These are phyloP conservation scores for Fagopyrum tataricum DNA, from an alignment of 148 eudicot species.

Conservation along the genomic window DNA sequence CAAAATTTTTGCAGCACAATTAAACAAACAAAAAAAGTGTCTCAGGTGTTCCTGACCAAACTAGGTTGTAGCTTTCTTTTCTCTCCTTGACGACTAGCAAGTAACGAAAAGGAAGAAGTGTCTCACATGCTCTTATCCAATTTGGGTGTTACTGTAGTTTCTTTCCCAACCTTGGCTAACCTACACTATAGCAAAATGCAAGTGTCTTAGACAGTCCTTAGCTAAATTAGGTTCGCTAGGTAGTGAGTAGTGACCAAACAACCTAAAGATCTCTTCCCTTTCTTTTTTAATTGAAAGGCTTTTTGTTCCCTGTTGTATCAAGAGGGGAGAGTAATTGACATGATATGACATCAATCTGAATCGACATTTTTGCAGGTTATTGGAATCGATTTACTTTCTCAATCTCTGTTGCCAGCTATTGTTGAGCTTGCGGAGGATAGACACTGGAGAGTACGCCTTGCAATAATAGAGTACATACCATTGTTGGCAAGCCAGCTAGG, in stretches of 20 bases:
- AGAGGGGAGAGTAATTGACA: background rate
- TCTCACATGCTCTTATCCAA: background rate
- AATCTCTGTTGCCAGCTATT: slow-evolving; percentile 91
- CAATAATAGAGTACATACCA: slow-evolving; percentile 95
- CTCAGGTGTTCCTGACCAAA: background rate
- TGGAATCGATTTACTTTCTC: slow-evolving; percentile 92
- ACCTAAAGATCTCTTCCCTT: background rate
- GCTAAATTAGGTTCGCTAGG: background rate
- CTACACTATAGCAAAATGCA: background rate
- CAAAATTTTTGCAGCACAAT: background rate
- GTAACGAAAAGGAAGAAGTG: background rate
- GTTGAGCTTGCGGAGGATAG: slow-evolving; percentile 99
- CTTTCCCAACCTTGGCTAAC: background rate
- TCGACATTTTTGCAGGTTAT: slow-evolving; percentile 56
- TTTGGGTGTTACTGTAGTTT: background rate
- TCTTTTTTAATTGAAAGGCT: background rate
- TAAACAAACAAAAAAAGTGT: background rate
- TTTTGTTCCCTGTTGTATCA: background rate
- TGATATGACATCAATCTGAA: slow-evolving; percentile 8
- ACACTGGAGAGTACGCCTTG: slow-evolving; percentile 99
- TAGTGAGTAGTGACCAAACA: too few relatives aligned
- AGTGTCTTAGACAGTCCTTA: background rate
- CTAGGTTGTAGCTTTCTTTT: background rate
- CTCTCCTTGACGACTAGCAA: background rate
- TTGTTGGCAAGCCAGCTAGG: slow-evolving; percentile 94